Conservation (phyloP, 1,139 yeast genomes). For the Blastobotrys indianensis region DNA sequence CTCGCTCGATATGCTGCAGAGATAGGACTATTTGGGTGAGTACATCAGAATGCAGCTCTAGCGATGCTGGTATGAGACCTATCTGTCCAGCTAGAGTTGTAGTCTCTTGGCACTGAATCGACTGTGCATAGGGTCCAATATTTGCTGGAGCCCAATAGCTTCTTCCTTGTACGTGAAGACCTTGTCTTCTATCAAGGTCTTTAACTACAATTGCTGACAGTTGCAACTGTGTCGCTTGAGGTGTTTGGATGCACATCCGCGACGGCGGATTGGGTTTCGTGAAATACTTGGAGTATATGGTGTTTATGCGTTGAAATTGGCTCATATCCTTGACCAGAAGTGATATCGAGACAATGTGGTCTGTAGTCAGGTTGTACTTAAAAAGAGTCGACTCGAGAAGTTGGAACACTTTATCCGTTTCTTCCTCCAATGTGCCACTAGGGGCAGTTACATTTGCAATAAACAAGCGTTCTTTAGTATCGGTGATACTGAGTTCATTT, state of each 20-base stretch:
- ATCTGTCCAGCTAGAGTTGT: conserved; percentile 88
- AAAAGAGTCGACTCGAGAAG: conserved; percentile 11
- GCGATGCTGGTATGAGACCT: conserved; percentile 67
- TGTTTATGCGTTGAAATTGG: conserved; percentile 55
- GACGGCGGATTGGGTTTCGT: conserved; percentile 72
- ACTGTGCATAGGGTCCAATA: conserved; percentile 95
- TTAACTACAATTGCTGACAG: conserved; percentile 49
- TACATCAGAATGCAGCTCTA: conserved; percentile 37
- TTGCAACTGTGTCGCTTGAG: conserved; percentile 40
- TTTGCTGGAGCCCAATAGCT: conserved; percentile 98
- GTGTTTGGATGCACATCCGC: conserved; percentile 73
- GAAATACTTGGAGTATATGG: conserved; percentile 45
- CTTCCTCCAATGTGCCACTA: conserved; percentile 12
- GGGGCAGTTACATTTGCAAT: conserved; percentile 10
- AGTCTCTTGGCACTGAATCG: conserved; percentile 47
- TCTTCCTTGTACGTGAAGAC: conserved; percentile 84
- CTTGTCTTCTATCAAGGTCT: conserved; percentile 32
- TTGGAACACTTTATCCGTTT: conserved; percentile 17
- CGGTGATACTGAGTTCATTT: not conserved
- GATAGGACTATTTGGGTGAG: conserved; percentile 45
- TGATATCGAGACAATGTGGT: conserved; percentile 19
- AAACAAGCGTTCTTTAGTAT: conserved; percentile 3
- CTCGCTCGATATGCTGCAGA: conserved; percentile 48
- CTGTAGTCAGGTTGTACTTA: conserved; percentile 9
- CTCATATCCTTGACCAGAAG: conserved; percentile 60